Base-by-base conservation (phyloP, 257 asterid species). In the Lantana camara region DNA sequence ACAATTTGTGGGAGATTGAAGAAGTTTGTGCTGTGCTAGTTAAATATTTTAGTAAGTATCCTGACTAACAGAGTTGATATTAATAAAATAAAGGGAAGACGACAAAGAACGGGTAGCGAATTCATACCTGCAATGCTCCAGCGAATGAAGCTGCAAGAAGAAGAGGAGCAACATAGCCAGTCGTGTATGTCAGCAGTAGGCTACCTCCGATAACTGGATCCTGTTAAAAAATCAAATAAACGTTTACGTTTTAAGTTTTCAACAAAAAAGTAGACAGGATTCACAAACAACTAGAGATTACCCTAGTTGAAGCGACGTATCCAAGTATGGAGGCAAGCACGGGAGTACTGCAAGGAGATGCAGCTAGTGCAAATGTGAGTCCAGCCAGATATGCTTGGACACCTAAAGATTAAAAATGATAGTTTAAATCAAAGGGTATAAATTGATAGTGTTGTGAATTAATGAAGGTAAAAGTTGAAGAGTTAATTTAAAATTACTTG, bases 131-230 rank as follows among this genome's bases (percentile, higher is more conserved):
- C 78, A 92, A 66, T 77, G 94, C 97, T 57, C 98, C 98, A 27
- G 98, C 97, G 73, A 92, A 92, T 58, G 98, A 89, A 73, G 98
- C 98, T 37, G 97, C 98, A 68, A 92, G 88, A 67, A 89, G 97
- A 71, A 92, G 83, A 67, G 97, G 98, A 66, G 97, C 85, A 59
- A 92, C 94, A 38, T 92, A 92, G 62, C 98, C 96, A 17, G 97
- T 92, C 29, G 98, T 92, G 82, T 92, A 92, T 9, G 96, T 82
- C 79, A 92, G 77, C 14, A 92, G 83, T 63, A 92, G 80, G 78
- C 98, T 89, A 47, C 96, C 95, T 20, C 98, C 98, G 5, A 87
- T 55, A 30, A 92, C 16, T 7, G 97, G 97, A 70, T 92, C 95
- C 98, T 92, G 78, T 60, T 29, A 56, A 45, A 54, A 54, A 64